A percentile compares a stretch with the other conserved stretches of the same genome.
Conservation (phyloP, 2,329 filamentous ascomycete species). For the Neocucurbitaria cava region DNA sequence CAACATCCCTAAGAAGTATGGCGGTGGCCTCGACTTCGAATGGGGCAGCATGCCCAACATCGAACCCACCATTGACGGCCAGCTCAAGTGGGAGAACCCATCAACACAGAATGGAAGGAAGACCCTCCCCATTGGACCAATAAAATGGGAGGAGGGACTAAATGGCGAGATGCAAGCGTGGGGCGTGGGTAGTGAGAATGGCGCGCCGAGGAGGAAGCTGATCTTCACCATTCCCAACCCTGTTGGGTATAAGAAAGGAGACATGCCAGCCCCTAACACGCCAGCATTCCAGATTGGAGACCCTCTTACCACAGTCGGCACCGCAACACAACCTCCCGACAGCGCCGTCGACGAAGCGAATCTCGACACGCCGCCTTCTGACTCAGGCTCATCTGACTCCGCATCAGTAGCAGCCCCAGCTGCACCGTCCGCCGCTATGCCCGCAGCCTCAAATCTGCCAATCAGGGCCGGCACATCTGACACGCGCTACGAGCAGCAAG, state of each 20-base stretch:
- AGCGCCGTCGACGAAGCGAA: slow-evolving; percentile 24
- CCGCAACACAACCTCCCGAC: slow-evolving; percentile 46
- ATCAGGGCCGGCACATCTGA: slow-evolving; percentile 52
- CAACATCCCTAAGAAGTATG: slow-evolving; percentile 89
- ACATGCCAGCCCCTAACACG: slow-evolving; percentile 34
- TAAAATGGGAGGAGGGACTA: slow-evolving; percentile 54
- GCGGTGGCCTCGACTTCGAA: slow-evolving; percentile 81
- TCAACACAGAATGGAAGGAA: slow-evolving; percentile 40
- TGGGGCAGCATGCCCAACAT: slow-evolving; percentile 78
- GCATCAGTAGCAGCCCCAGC: slow-evolving; percentile 9
- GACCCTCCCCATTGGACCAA: slow-evolving; percentile 56
- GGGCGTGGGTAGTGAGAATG: slow-evolving; percentile 54
- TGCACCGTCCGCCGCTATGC: too few relatives aligned
- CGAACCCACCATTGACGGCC: slow-evolving; percentile 62
- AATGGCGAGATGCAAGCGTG: slow-evolving; percentile 54
- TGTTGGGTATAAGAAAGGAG: slow-evolving; percentile 36
- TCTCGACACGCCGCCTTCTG: slow-evolving; percentile 31
- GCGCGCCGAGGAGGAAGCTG: slow-evolving; percentile 47
- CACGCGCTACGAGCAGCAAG: slow-evolving; percentile 51
- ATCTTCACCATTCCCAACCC: slow-evolving; percentile 49
- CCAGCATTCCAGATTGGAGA: slow-evolving; percentile 32
- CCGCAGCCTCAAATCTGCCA: slow-evolving; percentile 27
- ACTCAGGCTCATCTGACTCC: slow-evolving; percentile 25
- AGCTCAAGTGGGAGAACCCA: slow-evolving; percentile 51
- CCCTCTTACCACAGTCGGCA: slow-evolving; percentile 44